Evolutionary conservation across 2,329 filamentous ascomycete genomes (phyloP).

Genomic region (Aspergillus thermomutatus): DNA sequence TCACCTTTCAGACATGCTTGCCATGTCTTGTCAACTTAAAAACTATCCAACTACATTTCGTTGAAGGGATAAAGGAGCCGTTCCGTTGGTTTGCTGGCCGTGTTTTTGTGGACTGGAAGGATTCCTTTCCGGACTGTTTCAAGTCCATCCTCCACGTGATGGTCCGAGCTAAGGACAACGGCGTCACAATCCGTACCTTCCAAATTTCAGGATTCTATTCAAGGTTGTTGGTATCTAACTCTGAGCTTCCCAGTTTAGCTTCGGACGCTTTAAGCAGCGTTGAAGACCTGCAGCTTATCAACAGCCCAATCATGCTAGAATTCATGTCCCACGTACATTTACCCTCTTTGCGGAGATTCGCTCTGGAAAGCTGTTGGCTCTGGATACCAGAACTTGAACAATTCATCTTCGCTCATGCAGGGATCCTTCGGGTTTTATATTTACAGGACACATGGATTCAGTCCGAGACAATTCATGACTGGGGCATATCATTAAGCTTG

Average conservation of each 20-base stretch:
- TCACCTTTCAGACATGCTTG: background rate
- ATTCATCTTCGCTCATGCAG: conserved; percentile 2
- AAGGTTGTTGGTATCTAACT: background rate
- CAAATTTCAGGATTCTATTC: conserved; percentile 6
- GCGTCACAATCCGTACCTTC: conserved; percentile 1
- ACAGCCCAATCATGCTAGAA: conserved; percentile 6
- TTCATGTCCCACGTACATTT: conserved; percentile 5
- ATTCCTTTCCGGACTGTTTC: conserved; percentile 1
- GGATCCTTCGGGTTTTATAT: conserved; percentile 2
- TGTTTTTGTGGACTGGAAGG: conserved; percentile 1
- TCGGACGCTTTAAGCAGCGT: background rate
- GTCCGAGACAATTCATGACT: conserved; percentile 1
- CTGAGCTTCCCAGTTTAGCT: background rate
- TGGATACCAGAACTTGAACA: conserved; percentile 2
- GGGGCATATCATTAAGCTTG: too few species aligned
- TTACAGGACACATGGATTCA: conserved; percentile 5
- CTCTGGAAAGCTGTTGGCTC: conserved; percentile 9
- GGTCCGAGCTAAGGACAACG: background rate
- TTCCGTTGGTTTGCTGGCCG: conserved; percentile 6
- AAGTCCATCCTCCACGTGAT: background rate
- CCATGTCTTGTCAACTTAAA: background rate
- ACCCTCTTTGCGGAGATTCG: conserved; percentile 3
- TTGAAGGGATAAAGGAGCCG: background rate
- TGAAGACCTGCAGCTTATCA: conserved; percentile 2
- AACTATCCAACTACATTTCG: conserved; percentile 3